These are phyloP conservation scores for Penicillium lagena DNA, from an alignment of 495 filamentous ascomycete genomes.

Conservation along the genomic window DNA sequence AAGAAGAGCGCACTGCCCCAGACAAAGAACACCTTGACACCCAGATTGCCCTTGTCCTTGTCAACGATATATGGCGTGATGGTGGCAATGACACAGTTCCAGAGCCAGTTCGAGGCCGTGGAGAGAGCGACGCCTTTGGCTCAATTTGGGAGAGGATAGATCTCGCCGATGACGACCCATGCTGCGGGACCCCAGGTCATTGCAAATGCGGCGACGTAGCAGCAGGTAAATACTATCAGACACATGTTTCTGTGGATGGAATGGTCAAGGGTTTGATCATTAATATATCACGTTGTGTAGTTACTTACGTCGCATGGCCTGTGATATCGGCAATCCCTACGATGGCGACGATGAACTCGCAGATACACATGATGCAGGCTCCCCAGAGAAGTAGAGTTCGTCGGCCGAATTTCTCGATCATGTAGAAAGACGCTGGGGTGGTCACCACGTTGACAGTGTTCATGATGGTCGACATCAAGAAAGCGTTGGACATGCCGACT, in stretches of 20 bases:
- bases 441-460: constrained; percentile 61
- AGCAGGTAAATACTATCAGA: constrained; percentile 67
- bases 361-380: constrained; percentile 54
- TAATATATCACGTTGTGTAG: not conserved
- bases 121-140: constrained; percentile 68
- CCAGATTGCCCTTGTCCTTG: constrained; percentile 54
- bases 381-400: constrained; percentile 68
- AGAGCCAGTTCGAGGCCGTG: constrained; percentile 78
- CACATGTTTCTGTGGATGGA: constrained; percentile 6
- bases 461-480: constrained; percentile 60
- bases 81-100: constrained; percentile 63
- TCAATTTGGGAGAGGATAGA: constrained; percentile 74
- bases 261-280: not conserved
- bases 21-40: constrained; percentile 71
- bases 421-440: constrained; percentile 64
- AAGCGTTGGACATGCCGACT: constrained; percentile 55
- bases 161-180: constrained; percentile 78
- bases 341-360: constrained; percentile 54
- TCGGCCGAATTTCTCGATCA: constrained; percentile 69
- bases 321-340: constrained; percentile 43
- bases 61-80: constrained; percentile 72
- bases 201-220: constrained; percentile 84
- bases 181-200: constrained; percentile 73
- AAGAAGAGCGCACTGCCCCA: constrained; percentile 63
- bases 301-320: constrained; percentile 16